Base-by-base conservation (phyloP, 306 rosid species). In the Argentina anserina region DNA sequence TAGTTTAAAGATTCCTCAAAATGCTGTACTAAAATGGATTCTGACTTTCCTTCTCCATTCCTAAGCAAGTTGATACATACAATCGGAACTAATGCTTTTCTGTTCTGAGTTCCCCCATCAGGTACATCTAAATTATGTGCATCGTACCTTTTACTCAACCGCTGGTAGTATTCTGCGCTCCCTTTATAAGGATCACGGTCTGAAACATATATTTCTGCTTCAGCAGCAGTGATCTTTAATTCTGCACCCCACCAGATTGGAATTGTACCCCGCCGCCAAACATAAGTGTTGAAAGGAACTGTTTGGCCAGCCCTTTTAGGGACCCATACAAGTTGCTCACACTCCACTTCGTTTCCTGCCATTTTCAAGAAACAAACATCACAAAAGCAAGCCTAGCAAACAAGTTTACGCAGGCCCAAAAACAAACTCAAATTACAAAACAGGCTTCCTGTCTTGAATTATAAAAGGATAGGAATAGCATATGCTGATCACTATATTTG, bases 201-300 rank as follows among this genome's bases (percentile, higher is more conserved):
- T 62, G 98, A 89, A 81, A 94, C 96, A 80, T 91, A 90, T 76
- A 94, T 94, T 84, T 89, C 99, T 75, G 99, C 99, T 84, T 94
- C 99, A 47, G 99, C 95, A 74, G 97, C 93, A 71, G 99, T 90
- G 37, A 95, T 86, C 84, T 95, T 95, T 73, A 95, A 83, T 80
- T 95, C 97, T 84, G 99, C 99, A 61, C 99, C 99, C 99, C 99
- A 95, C 99, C 99, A 95, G 70, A 95, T 95, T 73, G 99, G 99
- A 83, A 95, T 95, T 39, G 97, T 95, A 52, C 99, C 99, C 59
- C 99, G 86, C 82, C 99, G 88, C 99, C 99, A 95, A 15, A 88
- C 70, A 20, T 95, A 88, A 14, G 88, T 86, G 80, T 87, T 95
- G 81, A 95, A 95, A 42, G 99, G 99, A 86, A 86, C 88, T 78